Evolutionary conservation across 352 stramenopile species (phyloP).

Genomic region (Phytophthora palmivora): DNA sequence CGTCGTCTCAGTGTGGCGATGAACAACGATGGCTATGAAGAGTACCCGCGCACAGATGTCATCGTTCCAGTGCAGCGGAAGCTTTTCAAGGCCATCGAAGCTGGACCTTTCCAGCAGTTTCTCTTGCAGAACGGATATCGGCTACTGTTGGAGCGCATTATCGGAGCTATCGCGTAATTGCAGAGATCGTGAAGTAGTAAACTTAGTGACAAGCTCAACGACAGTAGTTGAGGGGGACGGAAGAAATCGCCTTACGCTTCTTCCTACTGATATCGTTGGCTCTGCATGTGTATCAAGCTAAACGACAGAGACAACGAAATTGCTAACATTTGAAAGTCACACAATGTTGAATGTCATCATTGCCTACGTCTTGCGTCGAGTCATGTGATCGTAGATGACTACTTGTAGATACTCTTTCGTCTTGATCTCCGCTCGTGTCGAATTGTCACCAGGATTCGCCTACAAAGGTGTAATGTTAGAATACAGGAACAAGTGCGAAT

Average conservation of each 20-base stretch:
- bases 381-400: slow-evolving; percentile 95
- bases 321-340: slow-evolving; percentile 3
- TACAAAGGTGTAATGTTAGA: slow-evolving; percentile 20
- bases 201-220: slow-evolving; percentile 36
- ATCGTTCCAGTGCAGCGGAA: slow-evolving; percentile 80
- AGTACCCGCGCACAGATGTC: slow-evolving; percentile 78
- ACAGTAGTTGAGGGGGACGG: slow-evolving; percentile 18
- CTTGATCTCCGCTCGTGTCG: slow-evolving; percentile 93
- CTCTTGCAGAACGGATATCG: slow-evolving; percentile 77
- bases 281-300: slow-evolving; percentile 28
- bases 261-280: slow-evolving; percentile 32
- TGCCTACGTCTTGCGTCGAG: slow-evolving; percentile 82
- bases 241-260: slow-evolving; percentile 12
- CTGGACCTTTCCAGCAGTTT: slow-evolving; percentile 82
- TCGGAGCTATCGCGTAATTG: slow-evolving; percentile 68
- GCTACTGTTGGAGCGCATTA: slow-evolving; percentile 71
- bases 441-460: slow-evolving; percentile 93
- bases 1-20: slow-evolving; percentile 72
- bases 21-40: slow-evolving; percentile 58
- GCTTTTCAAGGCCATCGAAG: slow-evolving; percentile 82
- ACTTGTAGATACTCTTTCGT: slow-evolving; percentile 95
- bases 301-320: slow-evolving; percentile 44
- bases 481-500: background rate
- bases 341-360: background rate
- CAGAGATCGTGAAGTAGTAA: slow-evolving; percentile 17